Conservation (phyloP, 768 basidiomycete species). For the Suillus placidus region DNA sequence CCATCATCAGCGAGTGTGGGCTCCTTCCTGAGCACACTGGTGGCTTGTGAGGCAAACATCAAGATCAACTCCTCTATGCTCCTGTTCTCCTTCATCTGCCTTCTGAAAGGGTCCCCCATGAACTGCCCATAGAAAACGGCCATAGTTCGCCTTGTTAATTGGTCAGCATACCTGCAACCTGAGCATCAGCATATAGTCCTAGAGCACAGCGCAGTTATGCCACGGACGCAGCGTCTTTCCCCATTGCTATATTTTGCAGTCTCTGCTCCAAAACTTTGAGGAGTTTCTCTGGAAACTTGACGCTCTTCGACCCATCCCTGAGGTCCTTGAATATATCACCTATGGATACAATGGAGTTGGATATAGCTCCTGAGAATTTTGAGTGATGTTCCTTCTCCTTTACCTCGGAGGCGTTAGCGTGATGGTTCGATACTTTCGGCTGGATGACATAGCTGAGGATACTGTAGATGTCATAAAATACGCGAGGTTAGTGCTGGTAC, state of each 20-base stretch:
- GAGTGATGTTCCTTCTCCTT: constrained; percentile 69
- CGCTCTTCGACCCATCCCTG: constrained; percentile 77
- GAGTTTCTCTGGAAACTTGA: constrained; percentile 93
- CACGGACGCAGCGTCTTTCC: constrained; percentile 84
- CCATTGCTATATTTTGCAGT: constrained; percentile 92
- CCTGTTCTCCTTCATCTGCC: constrained; percentile 93
- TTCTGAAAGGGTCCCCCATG: constrained; percentile 80
- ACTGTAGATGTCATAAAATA: constrained; percentile 40
- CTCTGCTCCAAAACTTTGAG: constrained; percentile 89
- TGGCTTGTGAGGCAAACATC: constrained; percentile 92
- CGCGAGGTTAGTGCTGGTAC: constrained; percentile 11
- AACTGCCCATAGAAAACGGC: constrained; percentile 93
- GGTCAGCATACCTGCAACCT: constrained; percentile 76
- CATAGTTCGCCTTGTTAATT: constrained; percentile 85
- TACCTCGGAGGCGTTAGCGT: constrained; percentile 38
- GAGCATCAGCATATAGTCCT: constrained; percentile 12
- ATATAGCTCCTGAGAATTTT: constrained; percentile 64
- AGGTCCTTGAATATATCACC: constrained; percentile 82
- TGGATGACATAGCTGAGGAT: constrained; percentile 72
- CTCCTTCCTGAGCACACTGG: constrained; percentile 86
- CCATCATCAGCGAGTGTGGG: constrained; percentile 79
- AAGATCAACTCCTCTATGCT: constrained; percentile 98
- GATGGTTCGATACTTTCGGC: constrained; percentile 49
- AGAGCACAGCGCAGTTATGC: constrained; percentile 4
- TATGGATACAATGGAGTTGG: constrained; percentile 57